phyloP scores from a whole-genome alignment of 2,329 filamentous ascomycete genomes.

The Acarospora socialis region DNA sequence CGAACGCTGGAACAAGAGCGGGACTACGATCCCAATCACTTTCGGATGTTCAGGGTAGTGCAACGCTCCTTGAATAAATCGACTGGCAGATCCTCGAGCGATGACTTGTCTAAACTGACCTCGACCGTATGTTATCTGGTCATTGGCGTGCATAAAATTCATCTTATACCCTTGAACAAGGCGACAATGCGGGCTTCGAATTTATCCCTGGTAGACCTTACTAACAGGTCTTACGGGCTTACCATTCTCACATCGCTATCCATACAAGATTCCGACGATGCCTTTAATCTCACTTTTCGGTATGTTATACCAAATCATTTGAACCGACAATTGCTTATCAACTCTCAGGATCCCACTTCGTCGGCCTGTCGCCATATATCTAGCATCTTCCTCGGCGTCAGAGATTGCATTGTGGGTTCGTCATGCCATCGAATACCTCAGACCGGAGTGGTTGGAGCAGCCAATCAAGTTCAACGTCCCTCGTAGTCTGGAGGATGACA shows the following conservation, averaged over 20 bases:
- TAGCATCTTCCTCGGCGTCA: constrained; percentile 49
- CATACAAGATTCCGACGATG: constrained; percentile 49
- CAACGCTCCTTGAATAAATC: constrained; percentile 46
- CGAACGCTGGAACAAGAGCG: constrained; percentile 49
- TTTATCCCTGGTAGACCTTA: constrained; percentile 37
- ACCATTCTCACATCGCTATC: constrained; percentile 46
- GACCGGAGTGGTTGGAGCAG: constrained; percentile 50
- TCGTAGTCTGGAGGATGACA: constrained; percentile 36
- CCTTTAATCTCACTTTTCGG: constrained; percentile 51
- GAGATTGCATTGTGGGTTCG: constrained; percentile 51
- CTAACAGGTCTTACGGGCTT: constrained; percentile 46
- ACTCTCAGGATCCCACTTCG: constrained; percentile 37
- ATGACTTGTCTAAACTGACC: constrained; percentile 50
- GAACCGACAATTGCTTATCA: constrained; percentile 6
- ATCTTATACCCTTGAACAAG: constrained; percentile 52
- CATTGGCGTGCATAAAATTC: constrained; percentile 54
- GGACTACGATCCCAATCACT: constrained; percentile 54
- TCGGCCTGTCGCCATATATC: constrained; percentile 39
- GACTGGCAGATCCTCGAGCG: constrained; percentile 43
- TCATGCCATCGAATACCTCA: constrained; percentile 46
- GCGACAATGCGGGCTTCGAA: constrained; percentile 39
- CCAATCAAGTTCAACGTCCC: constrained; percentile 50
- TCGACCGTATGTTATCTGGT: constrained; percentile 54
- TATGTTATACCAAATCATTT: constrained; percentile 17
- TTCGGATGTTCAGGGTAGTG: constrained; percentile 55